Evolutionary conservation across 2,329 filamentous ascomycete species (phyloP).

Genomic region (Raffaelea ambrosiae): DNA sequence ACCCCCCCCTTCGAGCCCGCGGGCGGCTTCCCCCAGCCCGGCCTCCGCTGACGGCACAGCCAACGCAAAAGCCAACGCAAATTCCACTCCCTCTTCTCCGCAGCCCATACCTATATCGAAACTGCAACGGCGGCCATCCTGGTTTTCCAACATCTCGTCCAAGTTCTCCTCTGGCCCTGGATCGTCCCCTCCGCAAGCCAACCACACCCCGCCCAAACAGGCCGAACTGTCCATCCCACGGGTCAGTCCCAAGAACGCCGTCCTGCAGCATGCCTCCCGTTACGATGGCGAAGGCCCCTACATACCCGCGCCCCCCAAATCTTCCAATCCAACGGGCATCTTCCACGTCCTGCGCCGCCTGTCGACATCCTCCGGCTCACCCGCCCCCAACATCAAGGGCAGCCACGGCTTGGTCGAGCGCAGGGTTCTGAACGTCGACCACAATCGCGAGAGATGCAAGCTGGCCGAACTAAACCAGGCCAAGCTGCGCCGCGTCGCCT

Average conservation of each 20-base stretch:
- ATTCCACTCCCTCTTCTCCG: neutral
- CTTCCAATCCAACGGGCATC: slow-evolving; percentile 56
- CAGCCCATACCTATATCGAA: neutral
- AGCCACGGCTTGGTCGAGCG: slow-evolving; percentile 70
- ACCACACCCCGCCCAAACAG: slow-evolving; percentile 24
- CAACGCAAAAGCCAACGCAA: neutral
- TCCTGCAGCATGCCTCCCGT: slow-evolving; percentile 47
- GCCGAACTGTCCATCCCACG: slow-evolving; percentile 39
- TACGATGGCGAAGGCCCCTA: slow-evolving; percentile 57
- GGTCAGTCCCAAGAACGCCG: slow-evolving; percentile 46
- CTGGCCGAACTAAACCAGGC: slow-evolving; percentile 70
- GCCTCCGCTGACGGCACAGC: slow-evolving; percentile 1
- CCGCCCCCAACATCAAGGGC: slow-evolving; percentile 34
- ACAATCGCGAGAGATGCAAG: slow-evolving; percentile 66
- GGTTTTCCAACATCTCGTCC: slow-evolving; percentile 88
- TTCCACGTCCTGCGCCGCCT: slow-evolving; percentile 75
- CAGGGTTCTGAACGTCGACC: slow-evolving; percentile 77
- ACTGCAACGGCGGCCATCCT: slow-evolving; percentile 59
- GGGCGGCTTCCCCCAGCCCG: neutral
- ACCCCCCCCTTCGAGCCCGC: neutral
- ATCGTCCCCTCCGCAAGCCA: slow-evolving; percentile 24
- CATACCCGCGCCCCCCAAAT: slow-evolving; percentile 65
- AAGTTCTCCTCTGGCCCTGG: slow-evolving; percentile 63
- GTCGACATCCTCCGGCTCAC: slow-evolving; percentile 51
- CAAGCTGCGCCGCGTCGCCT: slow-evolving; percentile 81